A percentile compares a stretch with the other conserved stretches of the same genome.
Conservation (phyloP, 805 yeast genomes). For the Saccharomycopsis malanga region DNA sequence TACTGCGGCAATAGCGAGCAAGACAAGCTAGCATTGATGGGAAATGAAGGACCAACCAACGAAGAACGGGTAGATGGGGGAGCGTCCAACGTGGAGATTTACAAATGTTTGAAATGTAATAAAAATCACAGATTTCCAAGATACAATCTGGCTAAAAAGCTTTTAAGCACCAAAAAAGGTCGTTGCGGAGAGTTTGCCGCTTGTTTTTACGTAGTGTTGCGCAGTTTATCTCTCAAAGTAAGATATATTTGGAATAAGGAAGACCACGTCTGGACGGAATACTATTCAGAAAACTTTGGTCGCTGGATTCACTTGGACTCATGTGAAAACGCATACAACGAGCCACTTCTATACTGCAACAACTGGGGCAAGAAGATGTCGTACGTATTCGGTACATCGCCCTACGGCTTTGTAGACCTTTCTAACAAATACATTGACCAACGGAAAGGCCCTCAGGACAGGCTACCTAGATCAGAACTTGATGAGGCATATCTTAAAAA, state of each 20-base stretch:
- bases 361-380: slow-evolving; percentile 97
- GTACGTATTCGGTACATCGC: slow-evolving; percentile 65
- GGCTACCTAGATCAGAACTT: slow-evolving; percentile 41
- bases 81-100: slow-evolving; percentile 58
- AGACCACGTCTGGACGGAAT: slow-evolving; percentile 97
- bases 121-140: slow-evolving; percentile 58
- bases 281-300: slow-evolving; percentile 50
- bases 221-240: slow-evolving; percentile 52
- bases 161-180: slow-evolving; percentile 60
- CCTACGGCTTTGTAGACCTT: slow-evolving; percentile 60
- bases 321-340: slow-evolving; percentile 81
- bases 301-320: slow-evolving; percentile 88
- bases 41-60: slow-evolving; percentile 36
- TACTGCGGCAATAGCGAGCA: slow-evolving; percentile 39
- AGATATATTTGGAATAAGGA: slow-evolving; percentile 84
- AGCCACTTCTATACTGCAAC: slow-evolving; percentile 65
- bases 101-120: slow-evolving; percentile 50
- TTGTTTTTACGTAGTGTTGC: slow-evolving; percentile 63
- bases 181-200: slow-evolving; percentile 97
- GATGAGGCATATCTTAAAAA: slow-evolving; percentile 33
- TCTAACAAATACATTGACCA: slow-evolving; percentile 56
- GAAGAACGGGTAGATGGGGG: slow-evolving; percentile 40
- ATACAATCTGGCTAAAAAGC: slow-evolving; percentile 56
- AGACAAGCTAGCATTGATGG: slow-evolving; percentile 33
- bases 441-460: slow-evolving; percentile 26